Percentiles rank a stretch among this genome's conserved stretches.
Conservation (phyloP, 768 basidiomycete genomes). For the Kwoniella sp. region DNA sequence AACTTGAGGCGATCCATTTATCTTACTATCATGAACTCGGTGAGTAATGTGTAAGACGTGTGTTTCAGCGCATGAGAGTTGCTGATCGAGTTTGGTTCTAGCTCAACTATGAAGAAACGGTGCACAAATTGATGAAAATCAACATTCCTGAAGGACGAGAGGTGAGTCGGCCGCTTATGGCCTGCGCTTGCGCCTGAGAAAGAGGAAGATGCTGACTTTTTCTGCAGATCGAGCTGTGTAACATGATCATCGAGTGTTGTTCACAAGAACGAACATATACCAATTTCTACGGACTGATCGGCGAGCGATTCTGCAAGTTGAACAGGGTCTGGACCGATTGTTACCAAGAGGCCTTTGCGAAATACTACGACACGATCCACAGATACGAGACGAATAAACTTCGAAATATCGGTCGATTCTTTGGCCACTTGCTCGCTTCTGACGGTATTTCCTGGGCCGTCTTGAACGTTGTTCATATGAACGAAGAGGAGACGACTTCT, state of each 20-base stretch:
- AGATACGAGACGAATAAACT: slow-evolving; percentile 98
- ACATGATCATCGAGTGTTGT: slow-evolving; percentile 99
- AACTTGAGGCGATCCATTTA: slow-evolving; percentile 93
- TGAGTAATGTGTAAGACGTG: slow-evolving; percentile 35
- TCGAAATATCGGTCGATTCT: slow-evolving; percentile 95
- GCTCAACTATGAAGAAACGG: slow-evolving; percentile 96
- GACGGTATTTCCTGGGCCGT: slow-evolving; percentile 90
- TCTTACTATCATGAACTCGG: slow-evolving; percentile 96
- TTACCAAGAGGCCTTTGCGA: slow-evolving; percentile 81
- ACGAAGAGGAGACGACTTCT: slow-evolving; percentile 96
- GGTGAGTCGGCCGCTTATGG: slow-evolving; percentile 65
- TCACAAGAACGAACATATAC: slow-evolving; percentile 98
- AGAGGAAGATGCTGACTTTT: slow-evolving; percentile 10
- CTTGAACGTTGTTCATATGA: slow-evolving; percentile 82
- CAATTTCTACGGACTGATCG: slow-evolving; percentile 93
- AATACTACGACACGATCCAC: slow-evolving; percentile 94
- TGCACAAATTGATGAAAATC: slow-evolving; percentile 94
- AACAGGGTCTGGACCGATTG: slow-evolving; percentile 91
- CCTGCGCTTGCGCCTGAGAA: not conserved
- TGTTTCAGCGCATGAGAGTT: not conserved
- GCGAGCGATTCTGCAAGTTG: slow-evolving; percentile 94
- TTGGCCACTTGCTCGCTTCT: slow-evolving; percentile 83
- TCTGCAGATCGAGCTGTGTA: slow-evolving; percentile 81
- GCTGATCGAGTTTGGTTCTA: slow-evolving; percentile 26
- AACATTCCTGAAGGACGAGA: slow-evolving; percentile 90